A percentile compares a stretch with the other conserved stretches of the same genome.
Conservation (phyloP, 2,329 filamentous ascomycete species). For the Fusarium camptoceras region DNA sequence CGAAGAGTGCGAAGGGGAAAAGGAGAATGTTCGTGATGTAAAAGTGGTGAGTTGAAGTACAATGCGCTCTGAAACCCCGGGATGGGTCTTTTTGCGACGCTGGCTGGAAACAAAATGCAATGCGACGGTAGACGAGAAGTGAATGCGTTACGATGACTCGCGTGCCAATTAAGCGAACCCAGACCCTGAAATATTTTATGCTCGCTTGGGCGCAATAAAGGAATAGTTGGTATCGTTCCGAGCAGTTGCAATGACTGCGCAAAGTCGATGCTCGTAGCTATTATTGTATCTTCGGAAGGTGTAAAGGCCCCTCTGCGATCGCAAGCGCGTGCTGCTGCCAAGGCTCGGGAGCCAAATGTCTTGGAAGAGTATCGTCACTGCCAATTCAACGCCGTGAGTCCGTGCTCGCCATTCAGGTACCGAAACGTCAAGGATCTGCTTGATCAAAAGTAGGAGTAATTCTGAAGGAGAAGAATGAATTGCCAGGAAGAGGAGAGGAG, state of each 20-base stretch:
- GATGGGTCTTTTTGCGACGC: constrained; percentile 32
- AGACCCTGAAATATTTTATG: not conserved
- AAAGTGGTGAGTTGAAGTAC: not conserved
- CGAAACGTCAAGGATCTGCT: not conserved
- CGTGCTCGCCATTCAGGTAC: constrained; percentile 19
- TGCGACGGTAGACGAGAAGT: constrained; percentile 28
- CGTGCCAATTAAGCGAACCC: not conserved
- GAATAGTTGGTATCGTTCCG: not conserved
- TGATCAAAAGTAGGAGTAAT: not conserved
- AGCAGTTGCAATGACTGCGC: not conserved
- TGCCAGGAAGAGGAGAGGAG: not conserved
- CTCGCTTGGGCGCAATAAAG: not conserved
- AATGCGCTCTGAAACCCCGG: constrained; percentile 24
- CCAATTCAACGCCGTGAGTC: constrained; percentile 18
- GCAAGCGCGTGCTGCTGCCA: constrained; percentile 42
- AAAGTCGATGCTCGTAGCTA: not conserved
- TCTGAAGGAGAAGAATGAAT: not conserved
- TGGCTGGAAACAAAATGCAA: constrained; percentile 31
- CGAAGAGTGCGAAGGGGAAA: not conserved
- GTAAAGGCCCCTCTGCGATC: constrained; percentile 34
- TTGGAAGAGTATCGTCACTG: constrained; percentile 12
- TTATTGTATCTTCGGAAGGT: constrained; percentile 1
- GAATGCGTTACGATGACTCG: constrained; percentile 8
- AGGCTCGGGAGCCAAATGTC: constrained; percentile 42
- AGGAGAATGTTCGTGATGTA: constrained; percentile 9